phyloP scores from a whole-genome alignment of 208 protist species.

The Acanthamoeba healyi region DNA sequence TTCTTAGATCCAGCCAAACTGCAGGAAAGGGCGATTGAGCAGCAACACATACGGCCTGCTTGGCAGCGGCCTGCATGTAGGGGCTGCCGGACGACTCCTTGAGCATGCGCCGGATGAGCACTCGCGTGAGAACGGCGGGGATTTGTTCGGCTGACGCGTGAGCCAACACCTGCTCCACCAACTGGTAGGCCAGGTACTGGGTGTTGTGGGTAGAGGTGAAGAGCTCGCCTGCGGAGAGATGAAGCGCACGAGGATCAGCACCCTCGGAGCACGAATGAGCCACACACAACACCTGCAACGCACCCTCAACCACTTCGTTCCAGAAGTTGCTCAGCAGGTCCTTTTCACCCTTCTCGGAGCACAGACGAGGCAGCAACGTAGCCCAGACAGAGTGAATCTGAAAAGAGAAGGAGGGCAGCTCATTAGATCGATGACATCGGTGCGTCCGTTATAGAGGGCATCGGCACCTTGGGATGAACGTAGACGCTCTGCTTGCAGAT shows the following conservation, averaged over 20 bases:
- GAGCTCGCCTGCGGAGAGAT: neutral
- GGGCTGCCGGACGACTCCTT: conserved; percentile 6
- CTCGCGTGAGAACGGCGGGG: neutral
- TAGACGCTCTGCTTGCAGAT: conserved; percentile 44
- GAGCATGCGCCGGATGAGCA: conserved; percentile 11
- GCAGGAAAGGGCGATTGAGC: neutral
- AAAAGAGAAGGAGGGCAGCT: neutral
- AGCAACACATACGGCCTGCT: neutral
- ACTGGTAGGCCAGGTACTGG: conserved; percentile 37
- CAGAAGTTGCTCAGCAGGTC: conserved; percentile 8
- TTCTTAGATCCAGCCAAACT: too few relatives aligned
- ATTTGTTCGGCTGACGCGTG: conserved; percentile 8
- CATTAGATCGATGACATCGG: neutral
- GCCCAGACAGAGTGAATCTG: conserved; percentile 66
- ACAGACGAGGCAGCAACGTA: conserved; percentile 5
- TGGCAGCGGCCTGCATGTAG: conserved; percentile 36
- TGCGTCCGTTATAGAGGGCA: too few relatives aligned
- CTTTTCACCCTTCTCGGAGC: neutral
- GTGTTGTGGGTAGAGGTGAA: conserved; percentile 44
- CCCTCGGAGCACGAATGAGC: neutral
- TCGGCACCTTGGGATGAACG: conserved; percentile 42
- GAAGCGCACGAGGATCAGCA: neutral
- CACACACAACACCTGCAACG: neutral
- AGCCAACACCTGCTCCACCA: conserved; percentile 17
- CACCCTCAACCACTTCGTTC: conserved; percentile 30